phyloP scores from a whole-genome alignment of 2,329 filamentous ascomycete species.

The Sporothrix protearum region DNA sequence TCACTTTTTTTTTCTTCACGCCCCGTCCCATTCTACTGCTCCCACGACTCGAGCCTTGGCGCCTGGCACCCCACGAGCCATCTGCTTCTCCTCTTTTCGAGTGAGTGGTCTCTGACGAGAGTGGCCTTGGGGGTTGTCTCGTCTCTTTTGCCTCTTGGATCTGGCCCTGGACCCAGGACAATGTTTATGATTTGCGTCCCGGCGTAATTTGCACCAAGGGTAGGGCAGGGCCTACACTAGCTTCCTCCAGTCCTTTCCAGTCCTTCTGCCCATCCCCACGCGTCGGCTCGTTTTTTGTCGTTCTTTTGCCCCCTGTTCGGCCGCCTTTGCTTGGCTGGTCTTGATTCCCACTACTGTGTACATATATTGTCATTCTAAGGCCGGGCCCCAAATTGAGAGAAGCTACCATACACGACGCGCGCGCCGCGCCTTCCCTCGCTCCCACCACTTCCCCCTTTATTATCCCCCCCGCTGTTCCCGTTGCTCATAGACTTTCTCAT shows the following conservation, averaged over 20 bases:
- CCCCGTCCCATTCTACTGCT: neutral
- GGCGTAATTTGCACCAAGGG: constrained; percentile 14
- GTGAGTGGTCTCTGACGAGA: neutral
- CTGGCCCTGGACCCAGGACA: constrained; percentile 10
- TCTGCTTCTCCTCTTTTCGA: neutral
- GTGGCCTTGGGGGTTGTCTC: neutral
- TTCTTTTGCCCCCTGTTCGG: neutral
- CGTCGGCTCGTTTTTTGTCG: constrained; percentile 15
- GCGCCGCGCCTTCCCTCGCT: constrained; percentile 1
- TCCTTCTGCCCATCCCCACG: constrained; percentile 13
- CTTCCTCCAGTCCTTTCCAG: neutral
- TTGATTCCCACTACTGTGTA: neutral
- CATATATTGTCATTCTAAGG: neutral
- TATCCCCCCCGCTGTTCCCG: constrained; percentile 5
- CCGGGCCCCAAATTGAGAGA: neutral
- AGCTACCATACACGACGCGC: constrained; percentile 10
- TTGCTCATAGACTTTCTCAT: neutral
- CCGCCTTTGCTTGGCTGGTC: constrained; percentile 10
- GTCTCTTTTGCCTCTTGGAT: neutral
- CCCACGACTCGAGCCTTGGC: constrained; percentile 10
- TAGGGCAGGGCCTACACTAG: constrained; percentile 14
- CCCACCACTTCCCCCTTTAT: neutral
- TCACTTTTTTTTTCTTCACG: neutral
- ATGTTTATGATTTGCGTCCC: constrained; percentile 18
- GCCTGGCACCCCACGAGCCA: constrained; percentile 3